Base-by-base conservation (phyloP, 345 rosid genomes). In the Boechera stricta region DNA sequence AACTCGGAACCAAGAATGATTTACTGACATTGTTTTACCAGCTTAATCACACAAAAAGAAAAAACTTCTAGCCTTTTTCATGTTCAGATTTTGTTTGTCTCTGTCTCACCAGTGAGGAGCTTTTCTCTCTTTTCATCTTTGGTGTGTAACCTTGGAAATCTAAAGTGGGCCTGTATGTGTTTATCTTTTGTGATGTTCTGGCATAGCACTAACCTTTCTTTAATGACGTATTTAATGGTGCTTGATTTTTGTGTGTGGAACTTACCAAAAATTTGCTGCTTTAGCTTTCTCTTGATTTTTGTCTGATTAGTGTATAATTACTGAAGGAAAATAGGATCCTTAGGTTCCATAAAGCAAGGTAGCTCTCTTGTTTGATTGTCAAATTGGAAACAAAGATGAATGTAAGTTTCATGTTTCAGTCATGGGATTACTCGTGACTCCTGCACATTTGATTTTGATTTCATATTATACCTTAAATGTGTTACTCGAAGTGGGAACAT, bases 181-280 rank as follows among this genome's bases (percentile, higher is more conserved):
- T 55, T 59, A 72, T 49, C 69, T 62, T 24, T 51, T 48, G 0
- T 72, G 29, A 35, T 72, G 49, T 72, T 41, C 71, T 63, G 70
- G 54, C 63, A 63, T 39, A 32, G 70, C 63, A 63, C 33, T 62
- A 11, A 62, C 15, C 69, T 39, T 73, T 4, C 6, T 39, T 18
- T 57, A 7, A 15, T 26, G 39, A 38, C 10, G 49, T 5, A 38
- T 54, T 39, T 38, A 5, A 15, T 41, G 63, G 28, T 54, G 64
- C 16, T 67, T 69, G 4, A 28, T 41, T 36, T 21, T 12, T 13
- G 61, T 53, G 9, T 10, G 31, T 44, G 18, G 8, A 42, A 42
- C 55, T 70, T 57, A 16, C 0, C 1, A 58, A 71, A 47, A 33
- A 1, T 3, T 3, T 38, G 56, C 47, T 74, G 71, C 64, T 21